Conservation (phyloP, 345 rosid genomes). For the Aquilaria yunnanensis region DNA sequence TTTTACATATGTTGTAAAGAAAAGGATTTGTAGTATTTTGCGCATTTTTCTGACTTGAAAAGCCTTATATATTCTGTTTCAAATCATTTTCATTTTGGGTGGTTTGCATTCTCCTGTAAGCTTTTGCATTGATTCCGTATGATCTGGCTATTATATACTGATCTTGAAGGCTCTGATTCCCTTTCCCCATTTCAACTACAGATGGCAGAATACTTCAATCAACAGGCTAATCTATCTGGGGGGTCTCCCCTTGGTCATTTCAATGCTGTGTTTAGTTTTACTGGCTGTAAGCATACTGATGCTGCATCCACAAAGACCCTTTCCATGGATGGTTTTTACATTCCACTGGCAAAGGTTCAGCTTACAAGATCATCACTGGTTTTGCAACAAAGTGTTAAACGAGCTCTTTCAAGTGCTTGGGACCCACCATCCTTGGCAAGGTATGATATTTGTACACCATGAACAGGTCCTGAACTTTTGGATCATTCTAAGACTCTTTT, state of each 20-base stretch:
- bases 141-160: neutral
- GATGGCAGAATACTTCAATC: slow-evolving; percentile 62
- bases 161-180: slow-evolving; percentile 4
- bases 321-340: slow-evolving; percentile 51
- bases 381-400: slow-evolving; percentile 46
- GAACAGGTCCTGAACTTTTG: slow-evolving; percentile 1
- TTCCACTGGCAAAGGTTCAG: slow-evolving; percentile 56
- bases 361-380: slow-evolving; percentile 31
- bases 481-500: slow-evolving; percentile 13
- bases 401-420: slow-evolving; percentile 49
- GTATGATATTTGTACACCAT: slow-evolving; percentile 21
- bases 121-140: neutral
- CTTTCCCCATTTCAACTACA: slow-evolving; percentile 20
- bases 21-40: too few species aligned
- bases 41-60: neutral
- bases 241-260: slow-evolving; percentile 57
- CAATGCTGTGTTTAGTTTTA: slow-evolving; percentile 59
- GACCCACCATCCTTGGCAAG: slow-evolving; percentile 63
- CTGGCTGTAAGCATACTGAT: slow-evolving; percentile 51
- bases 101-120: too few species aligned
- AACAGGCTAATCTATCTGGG: slow-evolving; percentile 42
- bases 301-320: slow-evolving; percentile 54
- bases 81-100: neutral
- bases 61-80: neutral
- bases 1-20: too few species aligned